These are phyloP conservation scores for Erodium trifolium DNA, from an alignment of 441 rosid genomes.

Conservation along the genomic window DNA sequence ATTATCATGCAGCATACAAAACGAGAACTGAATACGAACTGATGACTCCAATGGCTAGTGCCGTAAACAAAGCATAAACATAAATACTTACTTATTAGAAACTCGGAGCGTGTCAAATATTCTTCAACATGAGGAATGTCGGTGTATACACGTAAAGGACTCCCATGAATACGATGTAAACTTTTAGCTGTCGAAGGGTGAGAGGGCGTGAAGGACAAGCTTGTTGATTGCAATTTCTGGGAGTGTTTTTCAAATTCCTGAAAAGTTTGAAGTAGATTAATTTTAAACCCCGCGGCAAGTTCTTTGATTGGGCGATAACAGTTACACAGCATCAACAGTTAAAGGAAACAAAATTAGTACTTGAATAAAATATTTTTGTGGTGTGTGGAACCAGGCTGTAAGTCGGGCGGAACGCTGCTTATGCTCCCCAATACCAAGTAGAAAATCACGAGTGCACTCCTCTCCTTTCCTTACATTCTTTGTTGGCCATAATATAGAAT, in stretches of 20 bases:
- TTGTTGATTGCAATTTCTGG: conserved; percentile 37
- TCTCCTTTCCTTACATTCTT: conserved; percentile 46
- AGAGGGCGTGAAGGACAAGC: conserved; percentile 26
- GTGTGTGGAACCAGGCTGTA: conserved; percentile 86
- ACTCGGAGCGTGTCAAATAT: conserved; percentile 66
- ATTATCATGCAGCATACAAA: background rate
- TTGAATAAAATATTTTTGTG: conserved; percentile 64
- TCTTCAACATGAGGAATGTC: conserved; percentile 90
- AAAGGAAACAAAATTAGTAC: conserved; percentile 28
- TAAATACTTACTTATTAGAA: conserved; percentile 57
- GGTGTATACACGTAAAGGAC: conserved; percentile 58
- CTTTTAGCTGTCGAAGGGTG: conserved; percentile 32
- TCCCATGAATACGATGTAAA: conserved; percentile 36
- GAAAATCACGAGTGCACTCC: conserved; percentile 85
- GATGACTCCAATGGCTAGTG: background rate
- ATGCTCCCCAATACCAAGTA: conserved; percentile 79
- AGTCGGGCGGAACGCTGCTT: conserved; percentile 90
- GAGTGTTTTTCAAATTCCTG: conserved; percentile 68
- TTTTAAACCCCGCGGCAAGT: conserved; percentile 18
- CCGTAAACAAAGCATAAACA: conserved; percentile 9
- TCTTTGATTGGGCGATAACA: background rate
- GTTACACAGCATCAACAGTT: background rate
- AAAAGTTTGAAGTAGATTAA: conserved; percentile 15
- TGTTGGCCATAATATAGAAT: conserved; percentile 77
- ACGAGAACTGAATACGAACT: background rate